Evolutionary conservation across 345 rosid genomes (phyloP), one percentile per base, ranked within the genome.

Genomic region (Gossypium bickii): DNA sequence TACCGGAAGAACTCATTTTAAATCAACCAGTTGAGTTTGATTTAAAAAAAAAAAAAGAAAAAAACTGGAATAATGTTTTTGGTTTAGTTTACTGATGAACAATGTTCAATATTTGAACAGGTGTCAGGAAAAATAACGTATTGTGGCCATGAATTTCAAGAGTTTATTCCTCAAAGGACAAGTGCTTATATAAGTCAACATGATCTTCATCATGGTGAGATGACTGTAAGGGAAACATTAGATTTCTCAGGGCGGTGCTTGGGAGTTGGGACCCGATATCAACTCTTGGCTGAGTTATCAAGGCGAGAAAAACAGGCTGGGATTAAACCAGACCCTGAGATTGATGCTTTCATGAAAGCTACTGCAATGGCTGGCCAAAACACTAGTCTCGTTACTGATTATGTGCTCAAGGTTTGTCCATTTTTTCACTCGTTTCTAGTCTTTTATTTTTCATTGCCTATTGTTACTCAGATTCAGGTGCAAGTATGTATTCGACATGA

Each of bases 291-390:
- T 0, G 88, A 87, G 83, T 77, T 89, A 53, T 82, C 80, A 10
- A 78, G 87, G 61, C 48, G 87, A 49, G 93, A 89, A 69, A 87
- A 82, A 64, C 75, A 83, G 5, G 84, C 85, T 0, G 87, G 89
- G 45, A 83, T 89, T 27, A 84, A 80, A 44, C 90, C 91, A 6
- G 89, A 87, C 57, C 86, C 85, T 8, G 89, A 89, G 72, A 83
- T 87, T 17, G 89, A 89, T 81, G 90, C 90, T 52, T 89, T 85
- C 81, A 89, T 87, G 90, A 89, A 87, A 75, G 93, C 93, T 29
- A 86, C 83, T 2, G 80, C 88, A 1, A 61, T 81, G 76, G 74
- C 80, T 29, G 87, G 91, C 73, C 84, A 78, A 61, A 76, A 85
- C 49, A 81, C 79, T 17, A 87, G 83, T 81, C 75, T 87, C 0